These are phyloP conservation scores for Xerocomellus dryophilus DNA, from an alignment of 768 basidiomycete species.

Conservation along the genomic window DNA sequence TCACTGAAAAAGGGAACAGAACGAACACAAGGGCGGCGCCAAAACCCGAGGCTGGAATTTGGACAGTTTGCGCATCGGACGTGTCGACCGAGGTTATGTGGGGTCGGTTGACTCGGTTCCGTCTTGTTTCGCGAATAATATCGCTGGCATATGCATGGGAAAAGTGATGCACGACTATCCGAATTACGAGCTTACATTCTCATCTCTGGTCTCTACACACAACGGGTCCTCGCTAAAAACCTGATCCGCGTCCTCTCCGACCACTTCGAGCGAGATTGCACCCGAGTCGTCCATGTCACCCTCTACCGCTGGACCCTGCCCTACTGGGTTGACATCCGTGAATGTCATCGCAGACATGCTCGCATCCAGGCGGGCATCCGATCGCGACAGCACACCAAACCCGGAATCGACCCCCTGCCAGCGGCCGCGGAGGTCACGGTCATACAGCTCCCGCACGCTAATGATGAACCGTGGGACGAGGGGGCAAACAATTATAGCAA, in stretches of 20 bases:
- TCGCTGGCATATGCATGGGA: too few species aligned
- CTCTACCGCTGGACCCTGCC: neutral
- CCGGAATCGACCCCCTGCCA: neutral
- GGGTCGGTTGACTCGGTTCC: too few species aligned
- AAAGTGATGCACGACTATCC: too few species aligned
- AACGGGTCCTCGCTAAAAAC: neutral
- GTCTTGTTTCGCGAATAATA: too few species aligned
- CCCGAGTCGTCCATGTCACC: neutral
- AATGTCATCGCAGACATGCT: neutral
- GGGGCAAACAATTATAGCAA: neutral
- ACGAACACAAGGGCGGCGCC: too few species aligned
- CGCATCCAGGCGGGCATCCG: neutral
- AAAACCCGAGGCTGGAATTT: too few species aligned
- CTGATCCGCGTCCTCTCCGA: neutral
- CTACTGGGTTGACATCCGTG: neutral
- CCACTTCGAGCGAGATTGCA: neutral
- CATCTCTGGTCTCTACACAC: too few species aligned
- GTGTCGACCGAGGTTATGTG: too few species aligned
- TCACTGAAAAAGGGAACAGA: too few species aligned
- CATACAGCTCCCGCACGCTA: neutral
- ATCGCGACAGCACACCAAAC: neutral
- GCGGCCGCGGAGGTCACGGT: neutral
- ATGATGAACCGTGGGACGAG: slow-evolving; percentile 8
- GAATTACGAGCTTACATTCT: too few species aligned
- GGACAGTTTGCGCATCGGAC: too few species aligned